These are phyloP conservation scores for Bipolaris sorokiniana DNA, from an alignment of 2,329 filamentous ascomycete species.

Conservation along the genomic window DNA sequence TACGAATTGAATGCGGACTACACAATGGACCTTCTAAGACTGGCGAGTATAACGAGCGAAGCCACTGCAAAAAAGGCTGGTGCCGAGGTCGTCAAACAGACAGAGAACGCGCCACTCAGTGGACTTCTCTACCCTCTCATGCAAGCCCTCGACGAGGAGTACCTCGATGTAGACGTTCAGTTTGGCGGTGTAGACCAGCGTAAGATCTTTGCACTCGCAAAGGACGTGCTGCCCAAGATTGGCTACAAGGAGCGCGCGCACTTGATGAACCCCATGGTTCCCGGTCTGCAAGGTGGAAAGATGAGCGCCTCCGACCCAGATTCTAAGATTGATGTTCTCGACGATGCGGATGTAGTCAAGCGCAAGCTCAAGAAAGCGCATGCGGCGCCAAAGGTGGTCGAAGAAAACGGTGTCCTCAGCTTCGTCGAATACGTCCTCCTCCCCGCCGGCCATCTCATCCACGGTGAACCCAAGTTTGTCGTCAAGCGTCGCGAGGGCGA, in stretches of 20 bases:
- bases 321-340: conserved; percentile 93
- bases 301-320: conserved; percentile 75
- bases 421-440: conserved; percentile 89
- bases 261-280: conserved; percentile 86
- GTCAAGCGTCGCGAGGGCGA: conserved; percentile 73
- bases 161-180: conserved; percentile 85
- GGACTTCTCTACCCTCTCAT: conserved; percentile 84
- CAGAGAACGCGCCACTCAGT: conserved; percentile 73
- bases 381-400: conserved; percentile 74
- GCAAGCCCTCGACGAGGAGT: conserved; percentile 83
- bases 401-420: conserved; percentile 84
- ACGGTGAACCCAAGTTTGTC: conserved; percentile 64
- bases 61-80: conserved; percentile 89
- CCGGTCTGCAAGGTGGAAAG: conserved; percentile 81
- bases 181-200: conserved; percentile 81
- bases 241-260: conserved; percentile 79
- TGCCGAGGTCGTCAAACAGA: conserved; percentile 93
- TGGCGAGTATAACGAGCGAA: conserved; percentile 73
- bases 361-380: conserved; percentile 77
- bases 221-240: conserved; percentile 82
- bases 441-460: conserved; percentile 70
- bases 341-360: conserved; percentile 72
- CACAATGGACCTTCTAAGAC: conserved; percentile 84
- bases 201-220: conserved; percentile 86
- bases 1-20: conserved; percentile 76